These are phyloP conservation scores for Beauveria bassiana DNA, from an alignment of 2,329 filamentous ascomycete genomes.

Conservation along the genomic window DNA sequence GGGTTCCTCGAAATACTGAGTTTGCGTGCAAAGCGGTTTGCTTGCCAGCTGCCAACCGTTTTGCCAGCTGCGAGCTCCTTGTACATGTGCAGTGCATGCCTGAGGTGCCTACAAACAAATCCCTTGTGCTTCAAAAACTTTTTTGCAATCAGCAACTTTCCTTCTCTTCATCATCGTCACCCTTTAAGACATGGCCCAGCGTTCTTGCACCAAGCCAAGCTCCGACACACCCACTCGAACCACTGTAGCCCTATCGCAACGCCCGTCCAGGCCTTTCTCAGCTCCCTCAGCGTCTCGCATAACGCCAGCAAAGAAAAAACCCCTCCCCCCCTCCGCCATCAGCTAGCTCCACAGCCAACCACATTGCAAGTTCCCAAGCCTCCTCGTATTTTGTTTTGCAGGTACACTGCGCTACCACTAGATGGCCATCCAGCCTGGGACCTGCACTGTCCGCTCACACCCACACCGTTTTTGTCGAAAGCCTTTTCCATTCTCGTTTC, in stretches of 20 bases:
- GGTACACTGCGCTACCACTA: not conserved
- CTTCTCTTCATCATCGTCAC: not conserved
- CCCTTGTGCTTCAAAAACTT: not conserved
- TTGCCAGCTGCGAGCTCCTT: not conserved
- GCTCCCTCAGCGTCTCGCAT: not conserved
- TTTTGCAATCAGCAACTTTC: not conserved
- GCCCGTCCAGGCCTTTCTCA: not conserved
- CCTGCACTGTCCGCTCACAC: slow-evolving; percentile 4
- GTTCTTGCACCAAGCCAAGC: not conserved
- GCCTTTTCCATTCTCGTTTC: not conserved
- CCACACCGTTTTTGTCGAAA: not conserved
- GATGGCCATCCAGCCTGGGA: slow-evolving; percentile 3
- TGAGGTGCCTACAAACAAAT: slow-evolving; percentile 1
- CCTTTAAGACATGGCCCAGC: not conserved
- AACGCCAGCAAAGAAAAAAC: not conserved
- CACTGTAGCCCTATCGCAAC: not conserved
- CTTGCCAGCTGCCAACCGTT: slow-evolving; percentile 1
- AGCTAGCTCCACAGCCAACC: slow-evolving; percentile 10
- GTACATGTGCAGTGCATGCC: not conserved
- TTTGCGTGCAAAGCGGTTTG: not conserved
- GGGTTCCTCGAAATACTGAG: not conserved
- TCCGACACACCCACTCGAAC: not conserved
- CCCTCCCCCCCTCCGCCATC: not conserved
- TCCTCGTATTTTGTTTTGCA: slow-evolving; percentile 12
- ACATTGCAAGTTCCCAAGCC: slow-evolving; percentile 7